phyloP scores from a whole-genome alignment of 192 early-diverging fungal species.

The Coemansia sp. region DNA sequence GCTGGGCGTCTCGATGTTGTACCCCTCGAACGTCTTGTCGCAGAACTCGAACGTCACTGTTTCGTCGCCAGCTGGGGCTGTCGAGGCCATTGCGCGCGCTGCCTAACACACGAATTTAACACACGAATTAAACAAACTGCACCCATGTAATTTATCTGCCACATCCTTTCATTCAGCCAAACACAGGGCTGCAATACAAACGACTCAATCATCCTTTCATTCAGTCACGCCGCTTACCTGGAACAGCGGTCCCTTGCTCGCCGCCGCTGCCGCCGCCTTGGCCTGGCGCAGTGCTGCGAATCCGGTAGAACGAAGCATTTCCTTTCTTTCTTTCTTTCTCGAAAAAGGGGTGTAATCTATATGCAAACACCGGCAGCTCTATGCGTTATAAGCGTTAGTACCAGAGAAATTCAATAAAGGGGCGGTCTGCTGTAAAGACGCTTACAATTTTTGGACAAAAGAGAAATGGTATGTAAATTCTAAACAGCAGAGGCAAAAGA shows the following conservation, averaged over 20 bases:
- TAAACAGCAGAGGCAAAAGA: no score
- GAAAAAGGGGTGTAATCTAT: neutral
- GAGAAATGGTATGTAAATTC: no score
- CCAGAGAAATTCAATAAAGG: no score
- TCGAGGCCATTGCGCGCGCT: slow-evolving; percentile 42
- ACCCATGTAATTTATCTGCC: neutral
- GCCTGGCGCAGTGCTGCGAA: slow-evolving; percentile 37
- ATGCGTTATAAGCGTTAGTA: no score
- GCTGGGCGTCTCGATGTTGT: slow-evolving; percentile 78
- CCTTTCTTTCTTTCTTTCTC: no score
- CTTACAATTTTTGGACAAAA: no score
- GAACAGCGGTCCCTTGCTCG: slow-evolving; percentile 31
- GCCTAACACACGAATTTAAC: slow-evolving; percentile 12
- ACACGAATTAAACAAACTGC: neutral
- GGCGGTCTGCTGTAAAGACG: no score
- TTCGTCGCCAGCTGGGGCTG: slow-evolving; percentile 14
- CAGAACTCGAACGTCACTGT: slow-evolving; percentile 72
- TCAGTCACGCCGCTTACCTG: slow-evolving; percentile 29
- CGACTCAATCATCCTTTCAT: no score
- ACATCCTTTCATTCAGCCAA: neutral
- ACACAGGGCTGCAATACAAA: neutral
- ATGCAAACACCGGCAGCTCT: no score
- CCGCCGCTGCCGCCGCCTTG: slow-evolving; percentile 15
- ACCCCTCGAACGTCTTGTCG: slow-evolving; percentile 75
- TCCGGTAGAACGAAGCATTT: slow-evolving; percentile 43